phyloP scores from a whole-genome alignment of 2,329 filamentous ascomycete species.

The Pseudogymnoascus sp. region DNA sequence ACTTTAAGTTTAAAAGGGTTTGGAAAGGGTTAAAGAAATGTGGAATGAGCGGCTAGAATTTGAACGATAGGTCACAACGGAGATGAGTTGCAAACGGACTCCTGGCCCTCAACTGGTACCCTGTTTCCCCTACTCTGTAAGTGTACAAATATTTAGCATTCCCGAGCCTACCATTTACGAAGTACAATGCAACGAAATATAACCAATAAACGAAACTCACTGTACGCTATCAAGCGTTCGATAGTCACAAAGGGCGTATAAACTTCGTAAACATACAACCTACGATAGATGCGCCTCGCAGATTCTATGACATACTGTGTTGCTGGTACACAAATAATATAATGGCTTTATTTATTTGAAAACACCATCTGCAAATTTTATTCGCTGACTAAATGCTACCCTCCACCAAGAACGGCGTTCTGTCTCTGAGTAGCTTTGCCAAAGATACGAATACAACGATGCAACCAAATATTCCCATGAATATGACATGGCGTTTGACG shows the following conservation, averaged over 20 bases:
- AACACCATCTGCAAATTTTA: background rate
- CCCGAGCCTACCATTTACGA: background rate
- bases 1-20: background rate
- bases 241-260: background rate
- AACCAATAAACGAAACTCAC: background rate
- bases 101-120: background rate
- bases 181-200: background rate
- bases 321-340: background rate
- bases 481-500: background rate
- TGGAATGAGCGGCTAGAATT: background rate
- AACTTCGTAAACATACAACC: background rate
- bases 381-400: background rate
- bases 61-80: background rate
- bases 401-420: background rate
- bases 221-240: background rate
- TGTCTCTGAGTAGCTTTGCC: background rate
- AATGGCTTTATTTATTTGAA: background rate
- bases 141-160: background rate
- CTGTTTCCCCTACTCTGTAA: background rate
- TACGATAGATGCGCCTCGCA: background rate
- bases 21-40: background rate
- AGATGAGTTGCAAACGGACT: background rate
- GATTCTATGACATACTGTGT: background rate
- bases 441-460: background rate
- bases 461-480: background rate